Evolutionary conservation across 23 red algal species (phyloP).

Genomic region (Agarophyton chilense): DNA sequence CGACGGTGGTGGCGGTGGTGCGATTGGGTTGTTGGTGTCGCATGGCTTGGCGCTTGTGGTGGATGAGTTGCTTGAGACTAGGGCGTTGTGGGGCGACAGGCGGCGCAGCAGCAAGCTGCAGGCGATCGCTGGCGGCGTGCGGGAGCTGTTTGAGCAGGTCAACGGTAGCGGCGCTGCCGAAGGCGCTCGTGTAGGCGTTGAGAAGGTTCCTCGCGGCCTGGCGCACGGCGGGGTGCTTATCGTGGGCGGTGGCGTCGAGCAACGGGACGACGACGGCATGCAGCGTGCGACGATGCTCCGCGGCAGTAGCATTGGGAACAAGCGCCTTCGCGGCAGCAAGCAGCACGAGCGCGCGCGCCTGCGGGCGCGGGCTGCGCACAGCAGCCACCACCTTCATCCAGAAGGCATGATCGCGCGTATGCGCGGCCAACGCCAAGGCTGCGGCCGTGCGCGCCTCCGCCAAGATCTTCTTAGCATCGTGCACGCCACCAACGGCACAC

Average conservation of each 20-base stretch:
- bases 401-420: neutral
- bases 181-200: neutral
- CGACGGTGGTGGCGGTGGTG: neutral
- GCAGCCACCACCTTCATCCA: slow-evolving; percentile 11
- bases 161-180: neutral
- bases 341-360: neutral
- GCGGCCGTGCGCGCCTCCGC: slow-evolving; percentile 9
- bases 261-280: neutral
- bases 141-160: neutral
- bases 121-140: neutral
- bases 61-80: neutral
- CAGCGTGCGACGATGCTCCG: neutral
- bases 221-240: neutral
- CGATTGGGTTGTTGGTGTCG: neutral
- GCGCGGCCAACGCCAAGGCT: neutral
- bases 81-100: neutral
- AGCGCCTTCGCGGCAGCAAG: neutral
- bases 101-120: neutral
- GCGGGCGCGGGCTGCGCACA: neutral
- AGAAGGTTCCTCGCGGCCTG: neutral
- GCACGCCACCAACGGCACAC: neutral
- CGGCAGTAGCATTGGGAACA: neutral
- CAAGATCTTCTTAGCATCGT: slow-evolving; percentile 45
- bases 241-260: neutral
- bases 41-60: slow-evolving; percentile 29